A percentile compares a stretch with the other conserved stretches of the same genome.
Evolutionary conservation across 2,329 filamentous ascomycete genomes (phyloP).

Genomic region (Phialocephala subalpina): DNA sequence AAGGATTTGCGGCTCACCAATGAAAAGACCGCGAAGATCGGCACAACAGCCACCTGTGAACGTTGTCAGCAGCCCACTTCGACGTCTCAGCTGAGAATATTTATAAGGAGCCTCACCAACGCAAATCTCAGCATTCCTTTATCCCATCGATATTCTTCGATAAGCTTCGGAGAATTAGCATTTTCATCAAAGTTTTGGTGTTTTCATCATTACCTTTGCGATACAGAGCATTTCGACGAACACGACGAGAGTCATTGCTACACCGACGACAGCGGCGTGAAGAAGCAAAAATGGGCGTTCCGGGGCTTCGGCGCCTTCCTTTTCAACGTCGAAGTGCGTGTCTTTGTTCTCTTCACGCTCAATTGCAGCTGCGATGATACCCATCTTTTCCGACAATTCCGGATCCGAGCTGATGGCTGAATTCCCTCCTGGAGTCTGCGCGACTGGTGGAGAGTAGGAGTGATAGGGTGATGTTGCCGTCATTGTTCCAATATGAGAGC

Average conservation of each 20-base stretch:
- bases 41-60: constrained; percentile 26
- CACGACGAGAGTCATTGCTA: constrained; percentile 32
- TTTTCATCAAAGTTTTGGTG: constrained; percentile 1
- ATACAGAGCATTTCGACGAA: constrained; percentile 34
- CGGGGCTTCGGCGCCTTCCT: constrained; percentile 24
- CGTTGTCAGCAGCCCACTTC: constrained; percentile 8
- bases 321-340: constrained; percentile 29
- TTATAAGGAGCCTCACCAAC: constrained; percentile 16
- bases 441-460: constrained; percentile 21
- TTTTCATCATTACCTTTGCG: constrained; percentile 18
- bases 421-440: constrained; percentile 14
- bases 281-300: constrained; percentile 31
- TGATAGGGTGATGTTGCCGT: constrained; percentile 23
- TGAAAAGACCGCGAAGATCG: constrained; percentile 43
- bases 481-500: constrained; percentile 33
- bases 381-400: constrained; percentile 30
- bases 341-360: constrained; percentile 33
- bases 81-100: background rate
- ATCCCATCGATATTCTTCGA: constrained; percentile 34
- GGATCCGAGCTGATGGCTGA: constrained; percentile 5
- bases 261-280: constrained; percentile 30
- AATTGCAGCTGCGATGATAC: constrained; percentile 30
- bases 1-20: constrained; percentile 6
- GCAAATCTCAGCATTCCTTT: constrained; percentile 30
- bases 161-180: constrained; percentile 20